Evolutionary conservation across 306 rosid genomes (phyloP).

Genomic region (Malus asiatica): DNA sequence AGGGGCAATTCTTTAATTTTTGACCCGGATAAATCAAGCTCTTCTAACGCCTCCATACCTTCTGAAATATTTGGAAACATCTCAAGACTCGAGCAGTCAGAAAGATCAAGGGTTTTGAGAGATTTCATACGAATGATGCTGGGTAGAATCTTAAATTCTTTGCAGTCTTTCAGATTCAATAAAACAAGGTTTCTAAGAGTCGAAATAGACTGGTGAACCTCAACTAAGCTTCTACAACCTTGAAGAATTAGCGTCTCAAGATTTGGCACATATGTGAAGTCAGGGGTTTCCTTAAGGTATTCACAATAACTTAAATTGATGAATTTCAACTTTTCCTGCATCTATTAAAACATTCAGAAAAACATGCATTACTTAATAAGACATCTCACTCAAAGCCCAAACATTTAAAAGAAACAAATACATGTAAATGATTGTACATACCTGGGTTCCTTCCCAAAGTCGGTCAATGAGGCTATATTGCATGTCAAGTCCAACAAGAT

Average conservation of each 20-base stretch:
- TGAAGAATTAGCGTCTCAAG: neutral
- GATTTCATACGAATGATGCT: neutral
- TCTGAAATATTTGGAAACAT: neutral
- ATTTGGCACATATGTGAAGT: constrained; percentile 4
- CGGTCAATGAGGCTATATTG: neutral
- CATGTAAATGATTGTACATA: too few relatives aligned
- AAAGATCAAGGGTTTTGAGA: neutral
- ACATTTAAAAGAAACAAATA: too few relatives aligned
- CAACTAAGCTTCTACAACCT: neutral
- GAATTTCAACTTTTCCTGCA: neutral
- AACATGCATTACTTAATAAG: neutral
- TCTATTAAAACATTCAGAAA: neutral
- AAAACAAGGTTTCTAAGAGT: neutral
- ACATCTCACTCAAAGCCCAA: neutral
- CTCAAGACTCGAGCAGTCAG: neutral
- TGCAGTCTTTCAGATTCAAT: rapidly evolving
- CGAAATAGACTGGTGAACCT: neutral
- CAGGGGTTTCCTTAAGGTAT: neutral
- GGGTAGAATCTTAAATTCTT: neutral
- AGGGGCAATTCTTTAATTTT: neutral
- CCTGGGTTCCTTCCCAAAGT: neutral
- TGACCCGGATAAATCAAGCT: neutral
- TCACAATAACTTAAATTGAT: neutral
- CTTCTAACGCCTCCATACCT: neutral
- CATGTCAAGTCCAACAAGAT: constrained; percentile 20